Percentiles rank a stretch among this genome's conserved stretches.
Evolutionary conservation across 768 basidiomycete species (phyloP).

Genomic region (Rubroboletus pulcherrimus): DNA sequence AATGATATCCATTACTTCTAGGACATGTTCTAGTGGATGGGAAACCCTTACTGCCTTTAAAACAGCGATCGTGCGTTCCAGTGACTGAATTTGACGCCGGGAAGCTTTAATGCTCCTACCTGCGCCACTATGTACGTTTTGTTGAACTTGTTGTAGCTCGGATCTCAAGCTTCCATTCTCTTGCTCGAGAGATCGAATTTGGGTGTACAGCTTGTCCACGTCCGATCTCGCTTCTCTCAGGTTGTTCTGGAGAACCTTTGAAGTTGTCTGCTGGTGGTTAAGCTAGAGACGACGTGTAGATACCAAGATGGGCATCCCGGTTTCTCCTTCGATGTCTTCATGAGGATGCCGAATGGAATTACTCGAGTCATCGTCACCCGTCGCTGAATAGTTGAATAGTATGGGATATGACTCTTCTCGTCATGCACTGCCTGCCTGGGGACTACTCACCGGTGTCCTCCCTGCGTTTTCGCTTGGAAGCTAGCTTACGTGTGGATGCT

Average conservation of each 20-base stretch:
- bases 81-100: slow-evolving; percentile 5
- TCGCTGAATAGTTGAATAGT: slow-evolving; percentile 1
- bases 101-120: background rate
- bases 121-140: background rate
- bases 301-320: slow-evolving; percentile 8
- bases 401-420: background rate
- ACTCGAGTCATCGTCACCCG: background rate
- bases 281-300: background rate
- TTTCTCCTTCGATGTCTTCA: background rate
- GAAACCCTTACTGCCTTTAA: slow-evolving; percentile 6
- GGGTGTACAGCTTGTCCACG: slow-evolving; percentile 8
- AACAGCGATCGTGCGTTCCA: slow-evolving; percentile 4
- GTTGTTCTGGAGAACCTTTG: slow-evolving; percentile 4
- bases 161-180: slow-evolving; percentile 5
- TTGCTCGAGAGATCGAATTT: slow-evolving; percentile 8
- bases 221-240: slow-evolving; percentile 3
- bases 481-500: slow-evolving; percentile 1
- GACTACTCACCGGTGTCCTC: background rate
- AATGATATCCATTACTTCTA: background rate
- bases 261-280: background rate
- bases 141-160: slow-evolving; percentile 2
- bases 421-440: too few species aligned
- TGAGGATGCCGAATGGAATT: background rate
- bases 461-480: background rate
- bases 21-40: background rate